These are phyloP conservation scores for Malus fusca DNA, from an alignment of 306 rosid genomes.

Conservation along the genomic window DNA sequence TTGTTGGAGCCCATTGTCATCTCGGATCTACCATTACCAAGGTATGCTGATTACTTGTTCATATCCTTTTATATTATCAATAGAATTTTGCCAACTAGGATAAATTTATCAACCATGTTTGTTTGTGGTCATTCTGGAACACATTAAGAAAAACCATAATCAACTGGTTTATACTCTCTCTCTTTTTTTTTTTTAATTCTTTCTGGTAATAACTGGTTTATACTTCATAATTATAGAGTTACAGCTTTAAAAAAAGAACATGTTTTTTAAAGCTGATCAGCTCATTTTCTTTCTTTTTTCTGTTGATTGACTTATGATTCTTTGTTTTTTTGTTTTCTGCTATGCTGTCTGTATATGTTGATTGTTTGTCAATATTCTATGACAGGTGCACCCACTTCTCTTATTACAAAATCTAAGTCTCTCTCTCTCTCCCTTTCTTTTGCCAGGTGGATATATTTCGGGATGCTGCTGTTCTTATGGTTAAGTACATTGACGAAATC, in stretches of 20 bases:
- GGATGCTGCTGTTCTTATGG: constrained; percentile 87
- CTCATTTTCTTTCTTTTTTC: neutral
- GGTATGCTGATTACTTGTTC: constrained; percentile 33
- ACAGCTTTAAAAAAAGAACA: neutral
- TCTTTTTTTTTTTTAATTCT: no score
- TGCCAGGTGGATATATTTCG: constrained; percentile 85
- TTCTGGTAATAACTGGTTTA: neutral
- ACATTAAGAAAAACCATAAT: neutral
- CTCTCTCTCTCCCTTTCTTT: neutral
- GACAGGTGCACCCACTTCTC: neutral
- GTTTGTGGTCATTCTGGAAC: neutral
- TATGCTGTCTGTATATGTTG: neutral
- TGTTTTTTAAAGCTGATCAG: no score
- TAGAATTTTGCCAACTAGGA: neutral
- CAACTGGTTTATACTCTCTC: neutral
- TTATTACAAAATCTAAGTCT: neutral
- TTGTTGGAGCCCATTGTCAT: constrained; percentile 96
- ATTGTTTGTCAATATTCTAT: neutral
- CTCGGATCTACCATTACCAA: constrained; percentile 94
- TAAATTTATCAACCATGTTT: neutral
- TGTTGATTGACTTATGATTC: neutral
- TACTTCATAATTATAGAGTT: neutral
- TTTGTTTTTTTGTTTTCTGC: neutral
- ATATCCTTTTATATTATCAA: neutral
- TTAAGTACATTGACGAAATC: constrained; percentile 77